Conservation (phyloP, 2,329 filamentous ascomycete species). For the Xylariaceae sp. region DNA sequence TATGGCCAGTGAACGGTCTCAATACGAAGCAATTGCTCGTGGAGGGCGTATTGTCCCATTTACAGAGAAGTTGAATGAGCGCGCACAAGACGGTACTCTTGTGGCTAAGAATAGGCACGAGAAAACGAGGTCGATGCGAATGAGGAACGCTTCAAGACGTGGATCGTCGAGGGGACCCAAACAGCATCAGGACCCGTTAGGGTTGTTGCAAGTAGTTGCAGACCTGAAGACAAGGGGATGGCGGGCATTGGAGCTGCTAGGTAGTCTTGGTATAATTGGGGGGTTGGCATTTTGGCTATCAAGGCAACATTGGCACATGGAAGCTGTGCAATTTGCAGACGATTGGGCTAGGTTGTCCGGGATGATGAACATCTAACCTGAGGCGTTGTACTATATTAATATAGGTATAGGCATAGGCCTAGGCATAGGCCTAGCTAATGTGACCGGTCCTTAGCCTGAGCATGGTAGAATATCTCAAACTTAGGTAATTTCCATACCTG, state of each 20-base stretch:
- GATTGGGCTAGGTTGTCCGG: constrained; percentile 36
- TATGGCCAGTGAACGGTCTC: constrained; percentile 66
- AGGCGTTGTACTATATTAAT: constrained; percentile 9
- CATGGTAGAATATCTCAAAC: too few relatives aligned
- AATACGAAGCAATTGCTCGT: constrained; percentile 56
- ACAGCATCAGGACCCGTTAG: constrained; percentile 73
- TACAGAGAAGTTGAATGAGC: constrained; percentile 66
- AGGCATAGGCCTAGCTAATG: too few relatives aligned
- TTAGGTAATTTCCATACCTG: too few relatives aligned
- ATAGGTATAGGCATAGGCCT: too few relatives aligned
- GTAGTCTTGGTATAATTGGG: constrained; percentile 73
- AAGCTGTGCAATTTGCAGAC: constrained; percentile 32
- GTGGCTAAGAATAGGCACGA: constrained; percentile 51
- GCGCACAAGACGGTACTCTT: constrained; percentile 66
- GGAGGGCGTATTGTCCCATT: constrained; percentile 70
- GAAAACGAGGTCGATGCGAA: constrained; percentile 33
- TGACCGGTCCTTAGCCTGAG: too few relatives aligned
- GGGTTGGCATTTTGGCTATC: constrained; percentile 68
- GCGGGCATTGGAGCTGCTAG: constrained; percentile 72
- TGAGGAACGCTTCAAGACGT: constrained; percentile 15
- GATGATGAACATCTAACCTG: constrained; percentile 31
- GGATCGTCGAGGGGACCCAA: constrained; percentile 23
- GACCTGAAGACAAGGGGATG: constrained; percentile 67
- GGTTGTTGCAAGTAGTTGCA: constrained; percentile 70
- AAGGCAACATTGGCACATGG: constrained; percentile 41